Evolutionary conservation across 2,329 filamentous ascomycete species (phyloP).

Genomic region (Diplodia seriata): DNA sequence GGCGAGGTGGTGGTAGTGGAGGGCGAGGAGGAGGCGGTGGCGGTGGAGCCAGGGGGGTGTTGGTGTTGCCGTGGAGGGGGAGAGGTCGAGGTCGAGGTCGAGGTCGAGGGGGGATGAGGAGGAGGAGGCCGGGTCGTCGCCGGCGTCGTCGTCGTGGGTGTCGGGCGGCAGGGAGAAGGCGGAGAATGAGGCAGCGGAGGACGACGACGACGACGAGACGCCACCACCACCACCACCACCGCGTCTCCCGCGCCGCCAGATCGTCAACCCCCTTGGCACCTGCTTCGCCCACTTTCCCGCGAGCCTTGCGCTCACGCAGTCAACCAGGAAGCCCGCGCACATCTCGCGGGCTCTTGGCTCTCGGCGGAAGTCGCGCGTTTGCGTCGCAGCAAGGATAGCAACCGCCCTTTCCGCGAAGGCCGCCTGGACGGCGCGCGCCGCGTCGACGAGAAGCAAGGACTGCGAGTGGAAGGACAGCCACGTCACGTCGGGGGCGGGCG

Average conservation of each 20-base stretch:
- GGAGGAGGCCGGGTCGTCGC: too few relatives aligned
- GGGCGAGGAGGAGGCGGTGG: slow-evolving; percentile 39
- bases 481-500: slow-evolving; percentile 34
- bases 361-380: slow-evolving; percentile 36
- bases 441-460: slow-evolving; percentile 46
- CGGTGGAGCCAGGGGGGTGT: slow-evolving; percentile 28
- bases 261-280: slow-evolving; percentile 48
- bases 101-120: slow-evolving; percentile 35
- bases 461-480: slow-evolving; percentile 51
- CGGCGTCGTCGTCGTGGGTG: too few relatives aligned
- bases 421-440: slow-evolving; percentile 36
- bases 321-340: slow-evolving; percentile 44
- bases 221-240: too few relatives aligned
- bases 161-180: too few relatives aligned
- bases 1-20: slow-evolving; percentile 39
- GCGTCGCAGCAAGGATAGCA: slow-evolving; percentile 34
- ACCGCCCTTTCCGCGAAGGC: slow-evolving; percentile 46
- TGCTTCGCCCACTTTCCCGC: slow-evolving; percentile 42
- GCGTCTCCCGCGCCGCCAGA: slow-evolving; percentile 29
- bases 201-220: too few relatives aligned
- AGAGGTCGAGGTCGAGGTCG: slow-evolving; percentile 25
- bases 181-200: too few relatives aligned
- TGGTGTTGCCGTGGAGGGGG: neutral
- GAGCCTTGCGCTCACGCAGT: slow-evolving; percentile 39
- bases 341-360: slow-evolving; percentile 42